phyloP scores from a whole-genome alignment of 176 grass and related monocot species.

The Elymus sibiricus region DNA sequence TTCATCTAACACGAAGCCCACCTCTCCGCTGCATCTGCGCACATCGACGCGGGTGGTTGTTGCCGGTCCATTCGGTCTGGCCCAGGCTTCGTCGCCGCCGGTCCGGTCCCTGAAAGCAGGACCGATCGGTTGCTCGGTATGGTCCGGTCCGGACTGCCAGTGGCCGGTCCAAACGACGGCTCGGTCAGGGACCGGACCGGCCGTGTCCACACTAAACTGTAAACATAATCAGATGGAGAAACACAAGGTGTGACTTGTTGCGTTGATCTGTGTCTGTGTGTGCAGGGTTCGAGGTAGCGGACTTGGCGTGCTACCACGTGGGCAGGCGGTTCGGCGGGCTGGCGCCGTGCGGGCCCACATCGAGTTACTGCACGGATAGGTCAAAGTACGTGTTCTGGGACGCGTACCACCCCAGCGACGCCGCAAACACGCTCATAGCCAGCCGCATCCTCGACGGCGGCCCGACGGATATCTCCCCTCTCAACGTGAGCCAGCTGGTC shows the following conservation, averaged over 20 bases:
- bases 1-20: no score
- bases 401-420: constrained; percentile 75
- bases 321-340: constrained; percentile 62
- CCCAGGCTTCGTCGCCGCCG: no score
- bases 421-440: constrained; percentile 57
- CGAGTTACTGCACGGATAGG: constrained; percentile 53
- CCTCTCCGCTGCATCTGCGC: no score
- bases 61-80: no score
- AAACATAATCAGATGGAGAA: neutral
- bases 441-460: constrained; percentile 63
- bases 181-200: no score
- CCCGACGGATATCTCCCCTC: constrained; percentile 42
- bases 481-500: constrained; percentile 52
- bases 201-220: no score
- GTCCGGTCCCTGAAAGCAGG: no score
- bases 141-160: no score
- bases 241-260: neutral
- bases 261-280: neutral
- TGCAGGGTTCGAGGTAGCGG: constrained; percentile 65
- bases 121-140: no score
- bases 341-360: constrained; percentile 60
- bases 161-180: no score
- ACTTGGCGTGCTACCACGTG: constrained; percentile 67
- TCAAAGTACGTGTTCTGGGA: constrained; percentile 95
- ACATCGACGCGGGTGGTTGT: no score